Evolutionary conservation across 352 stramenopile species (phyloP).

Genomic region (Pseudoperonospora humuli): DNA sequence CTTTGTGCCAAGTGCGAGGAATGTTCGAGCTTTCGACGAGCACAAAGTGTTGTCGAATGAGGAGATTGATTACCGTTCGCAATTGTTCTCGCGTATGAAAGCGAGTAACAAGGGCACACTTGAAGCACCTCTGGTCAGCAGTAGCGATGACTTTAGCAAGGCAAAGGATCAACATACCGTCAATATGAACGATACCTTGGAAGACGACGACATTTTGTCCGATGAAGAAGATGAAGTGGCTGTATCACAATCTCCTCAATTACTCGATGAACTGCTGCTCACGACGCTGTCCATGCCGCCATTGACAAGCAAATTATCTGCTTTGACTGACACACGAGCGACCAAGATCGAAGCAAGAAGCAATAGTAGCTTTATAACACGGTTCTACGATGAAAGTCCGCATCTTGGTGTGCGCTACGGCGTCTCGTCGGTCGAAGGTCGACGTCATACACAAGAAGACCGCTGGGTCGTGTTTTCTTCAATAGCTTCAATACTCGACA

Average conservation of each 20-base stretch:
- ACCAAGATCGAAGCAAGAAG: background rate
- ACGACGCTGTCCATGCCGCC: slow-evolving; percentile 71
- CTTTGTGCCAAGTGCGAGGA: no score
- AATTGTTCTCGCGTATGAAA: no score
- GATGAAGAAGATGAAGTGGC: no score
- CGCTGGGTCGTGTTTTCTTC: slow-evolving; percentile 50
- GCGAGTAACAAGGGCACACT: no score
- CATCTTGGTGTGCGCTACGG: slow-evolving; percentile 32
- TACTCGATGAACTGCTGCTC: slow-evolving; percentile 63
- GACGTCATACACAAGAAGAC: slow-evolving; percentile 72
- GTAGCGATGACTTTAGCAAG: no score
- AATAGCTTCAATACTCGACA: slow-evolving; percentile 20
- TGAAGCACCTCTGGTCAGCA: no score
- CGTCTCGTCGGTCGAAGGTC: slow-evolving; percentile 48
- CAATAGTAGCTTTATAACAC: background rate
- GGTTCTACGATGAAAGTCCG: slow-evolving; percentile 35
- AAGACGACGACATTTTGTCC: no score
- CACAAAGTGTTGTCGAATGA: no score
- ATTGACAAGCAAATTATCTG: slow-evolving; percentile 21
- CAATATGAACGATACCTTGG: no score
- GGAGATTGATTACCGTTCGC: no score
- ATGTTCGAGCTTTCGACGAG: no score
- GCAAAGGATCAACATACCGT: no score
- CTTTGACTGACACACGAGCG: background rate
- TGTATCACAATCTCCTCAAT: slow-evolving; percentile 51